A percentile compares a stretch with the other conserved stretches of the same genome.
Evolutionary conservation across 192 early-diverging fungal genomes (phyloP).

Genomic region (Kappamyces sp.): DNA sequence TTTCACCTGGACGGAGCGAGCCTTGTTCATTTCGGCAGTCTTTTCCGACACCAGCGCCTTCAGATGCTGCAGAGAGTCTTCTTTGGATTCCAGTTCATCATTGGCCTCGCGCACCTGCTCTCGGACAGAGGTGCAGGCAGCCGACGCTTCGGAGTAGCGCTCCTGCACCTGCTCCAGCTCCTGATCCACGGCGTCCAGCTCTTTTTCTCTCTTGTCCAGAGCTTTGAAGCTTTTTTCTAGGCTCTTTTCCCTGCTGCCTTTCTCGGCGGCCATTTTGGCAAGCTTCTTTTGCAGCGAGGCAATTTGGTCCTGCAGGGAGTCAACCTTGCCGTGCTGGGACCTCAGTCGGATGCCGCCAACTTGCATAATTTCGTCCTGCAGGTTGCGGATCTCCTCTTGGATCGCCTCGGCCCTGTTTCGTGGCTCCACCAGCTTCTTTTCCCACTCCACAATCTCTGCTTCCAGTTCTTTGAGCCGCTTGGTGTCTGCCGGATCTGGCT

Average conservation of each 20-base stretch:
- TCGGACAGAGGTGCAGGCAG: neutral
- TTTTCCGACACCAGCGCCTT: constrained; percentile 35
- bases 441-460: constrained; percentile 16
- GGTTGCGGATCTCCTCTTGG: constrained; percentile 67
- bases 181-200: constrained; percentile 57
- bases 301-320: constrained; percentile 73
- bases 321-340: constrained; percentile 77
- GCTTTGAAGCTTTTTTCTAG: constrained; percentile 60
- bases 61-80: constrained; percentile 36
- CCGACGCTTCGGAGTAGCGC: constrained; percentile 21
- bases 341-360: constrained; percentile 84
- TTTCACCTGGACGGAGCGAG: neutral
- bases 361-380: constrained; percentile 88
- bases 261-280: constrained; percentile 67
- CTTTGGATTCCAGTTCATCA: neutral
- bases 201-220: constrained; percentile 56
- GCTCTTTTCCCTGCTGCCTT: constrained; percentile 70
- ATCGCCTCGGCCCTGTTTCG: constrained; percentile 43
- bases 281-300: constrained; percentile 58
- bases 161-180: constrained; percentile 58
- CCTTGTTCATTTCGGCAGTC: constrained; percentile 39
- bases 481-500: constrained; percentile 48
- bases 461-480: constrained; percentile 39
- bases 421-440: constrained; percentile 29
- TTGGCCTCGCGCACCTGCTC: neutral